Evolutionary conservation across 2,329 filamentous ascomycete species (phyloP).

Genomic region (Helotiales sp.): DNA sequence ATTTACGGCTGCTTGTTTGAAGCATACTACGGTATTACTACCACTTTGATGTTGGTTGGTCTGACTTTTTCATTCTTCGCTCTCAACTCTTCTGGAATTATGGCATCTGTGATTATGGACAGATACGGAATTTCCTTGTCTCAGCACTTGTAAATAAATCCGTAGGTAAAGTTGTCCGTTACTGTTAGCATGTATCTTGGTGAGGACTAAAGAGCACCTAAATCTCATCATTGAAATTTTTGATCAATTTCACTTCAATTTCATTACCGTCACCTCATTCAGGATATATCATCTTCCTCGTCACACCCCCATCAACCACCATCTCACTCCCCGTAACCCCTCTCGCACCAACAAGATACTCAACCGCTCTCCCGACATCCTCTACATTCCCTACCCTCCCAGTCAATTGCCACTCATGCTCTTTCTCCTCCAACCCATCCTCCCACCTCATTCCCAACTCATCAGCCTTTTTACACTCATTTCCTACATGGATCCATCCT

Average conservation of each 20-base stretch:
- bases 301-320: conserved; percentile 3
- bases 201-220: no score
- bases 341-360: conserved; percentile 1
- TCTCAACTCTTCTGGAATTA: no score
- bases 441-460: not conserved
- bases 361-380: not conserved
- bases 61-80: no score
- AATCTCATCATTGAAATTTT: not conserved
- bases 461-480: conserved; percentile 1
- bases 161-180: no score
- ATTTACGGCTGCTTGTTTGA: no score
- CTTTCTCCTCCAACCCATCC: conserved; percentile 1
- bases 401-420: not conserved
- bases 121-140: no score
- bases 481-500: not conserved
- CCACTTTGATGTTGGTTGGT: no score
- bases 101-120: no score
- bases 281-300: not conserved
- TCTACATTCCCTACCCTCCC: not conserved
- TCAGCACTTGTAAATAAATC: no score
- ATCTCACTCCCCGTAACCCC: not conserved
- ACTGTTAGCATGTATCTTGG: no score
- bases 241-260: not conserved
- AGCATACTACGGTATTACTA: no score
- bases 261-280: not conserved